Base-by-base conservation (phyloP, 805 yeast species). In the Candida pseudofarinosa region DNA sequence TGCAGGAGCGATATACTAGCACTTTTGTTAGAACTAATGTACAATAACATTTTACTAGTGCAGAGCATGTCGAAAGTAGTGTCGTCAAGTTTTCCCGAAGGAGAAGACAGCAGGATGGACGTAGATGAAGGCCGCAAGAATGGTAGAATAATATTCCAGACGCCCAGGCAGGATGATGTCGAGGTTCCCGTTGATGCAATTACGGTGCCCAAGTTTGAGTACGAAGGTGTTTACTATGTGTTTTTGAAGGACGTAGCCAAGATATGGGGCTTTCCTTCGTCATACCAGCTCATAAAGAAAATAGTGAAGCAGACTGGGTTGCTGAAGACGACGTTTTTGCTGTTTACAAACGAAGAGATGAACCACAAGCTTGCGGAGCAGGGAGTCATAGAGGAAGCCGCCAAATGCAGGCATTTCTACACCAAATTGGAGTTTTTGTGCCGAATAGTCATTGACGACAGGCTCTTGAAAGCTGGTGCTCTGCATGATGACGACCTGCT, bases 261-360 rank as follows among this genome's bases (percentile, higher is more conserved):
- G 19, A 41, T 60, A 7, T 69, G 71, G 71, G 63, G 62, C 45
- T 69, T 54, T 40, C 73, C 75, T 1, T 69, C 74, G 5, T 63
- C 74, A 3, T 69, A 70, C 45, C 76, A 70, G 48, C 44, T 70
- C 16, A 58, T 70, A 20, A 39, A 46, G n/a, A 55, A 54, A 42
- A 31, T 68, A 5, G 44, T 62, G 15, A 60, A 59, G 39, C 41
- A 46, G 4, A 46, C 61, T 1, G 45, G 50, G 4, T n/a, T 57
- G 3, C n/a, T 46, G 1, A 58, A 52, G 36, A 31, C 40, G 7
- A 55, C 49, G 3, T 49, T 63, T 35, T 35, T 50, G 4, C 44
- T 47, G 15, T 36, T 51, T 1, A 44, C 65, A 6, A 40, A 47
- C 31, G 19, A 17, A 5, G 38, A 30, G 3, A 38, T 65, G n/a